A percentile compares a stretch with the other conserved stretches of the same genome.
phyloP scores from a whole-genome alignment of 495 filamentous ascomycete species.

The Neurospora africana region DNA sequence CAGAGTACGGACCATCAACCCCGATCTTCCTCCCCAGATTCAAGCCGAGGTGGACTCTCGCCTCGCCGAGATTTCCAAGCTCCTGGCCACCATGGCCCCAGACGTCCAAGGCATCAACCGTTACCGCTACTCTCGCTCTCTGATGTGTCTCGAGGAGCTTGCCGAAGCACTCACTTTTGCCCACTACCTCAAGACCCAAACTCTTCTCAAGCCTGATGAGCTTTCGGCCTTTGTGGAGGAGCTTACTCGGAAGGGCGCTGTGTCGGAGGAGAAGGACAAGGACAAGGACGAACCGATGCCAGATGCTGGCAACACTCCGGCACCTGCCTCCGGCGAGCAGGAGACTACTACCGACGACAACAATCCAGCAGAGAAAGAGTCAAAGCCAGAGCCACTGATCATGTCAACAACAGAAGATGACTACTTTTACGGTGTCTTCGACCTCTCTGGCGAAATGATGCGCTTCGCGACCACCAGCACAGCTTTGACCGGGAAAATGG shows the following conservation, averaged over 20 bases:
- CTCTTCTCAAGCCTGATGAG: conserved; percentile 54
- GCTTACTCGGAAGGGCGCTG: conserved; percentile 13
- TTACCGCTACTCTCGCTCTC: conserved; percentile 80
- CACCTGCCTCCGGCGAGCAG: background rate
- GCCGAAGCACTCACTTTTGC: conserved; percentile 78
- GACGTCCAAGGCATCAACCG: conserved; percentile 70
- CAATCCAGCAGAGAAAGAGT: background rate
- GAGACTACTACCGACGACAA: background rate
- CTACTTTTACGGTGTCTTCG: conserved; percentile 85
- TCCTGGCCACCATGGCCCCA: conserved; percentile 53
- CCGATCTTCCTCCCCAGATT: conserved; percentile 54
- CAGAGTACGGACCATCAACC: conserved; percentile 49
- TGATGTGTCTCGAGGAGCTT: conserved; percentile 82
- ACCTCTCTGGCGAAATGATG: conserved; percentile 92
- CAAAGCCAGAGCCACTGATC: conserved; percentile 21
- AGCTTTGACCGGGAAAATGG: conserved; percentile 49
- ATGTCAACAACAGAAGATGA: conserved; percentile 67
- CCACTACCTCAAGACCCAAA: conserved; percentile 74
- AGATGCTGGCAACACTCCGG: conserved; percentile 7
- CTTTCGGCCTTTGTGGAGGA: conserved; percentile 38
- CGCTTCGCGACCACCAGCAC: conserved; percentile 79
- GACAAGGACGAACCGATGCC: conserved; percentile 19
- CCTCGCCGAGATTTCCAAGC: conserved; percentile 53
- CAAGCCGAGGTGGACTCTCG: conserved; percentile 53
- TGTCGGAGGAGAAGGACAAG: background rate